Percentiles rank a stretch among this genome's conserved stretches.
These are phyloP conservation scores for Posidonia oceanica DNA, from an alignment of 116 monocot genomes.

Conservation along the genomic window DNA sequence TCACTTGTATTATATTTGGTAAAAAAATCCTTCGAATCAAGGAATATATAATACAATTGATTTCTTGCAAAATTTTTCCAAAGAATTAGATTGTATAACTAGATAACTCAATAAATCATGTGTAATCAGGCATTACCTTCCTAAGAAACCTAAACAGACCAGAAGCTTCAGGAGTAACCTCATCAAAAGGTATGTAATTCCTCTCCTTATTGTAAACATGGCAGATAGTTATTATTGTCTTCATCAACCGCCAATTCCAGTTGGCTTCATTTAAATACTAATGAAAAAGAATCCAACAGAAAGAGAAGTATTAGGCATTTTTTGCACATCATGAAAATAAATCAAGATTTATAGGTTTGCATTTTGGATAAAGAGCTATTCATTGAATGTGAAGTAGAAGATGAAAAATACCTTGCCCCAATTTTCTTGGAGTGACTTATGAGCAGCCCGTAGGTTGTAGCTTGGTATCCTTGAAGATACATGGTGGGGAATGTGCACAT, in stretches of 20 bases:
- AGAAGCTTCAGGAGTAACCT: slow-evolving; percentile 57
- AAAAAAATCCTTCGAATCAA: neutral
- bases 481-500: slow-evolving; percentile 93
- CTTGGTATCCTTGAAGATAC: slow-evolving; percentile 94
- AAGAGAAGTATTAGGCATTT: neutral
- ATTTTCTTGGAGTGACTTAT: slow-evolving; percentile 66
- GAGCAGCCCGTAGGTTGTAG: slow-evolving; percentile 80
- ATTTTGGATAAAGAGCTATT: no score
- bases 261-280: slow-evolving; percentile 81
- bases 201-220: slow-evolving; percentile 75
- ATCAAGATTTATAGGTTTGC: no score
- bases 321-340: slow-evolving; percentile 2
- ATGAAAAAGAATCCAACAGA: neutral
- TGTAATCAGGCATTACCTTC: slow-evolving; percentile 69
- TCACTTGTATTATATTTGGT: no score
- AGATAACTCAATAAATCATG: slow-evolving; percentile 22
- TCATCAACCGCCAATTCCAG: slow-evolving; percentile 97
- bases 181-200: slow-evolving; percentile 68
- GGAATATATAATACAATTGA: neutral
- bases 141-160: slow-evolving; percentile 51
- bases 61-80: no score
- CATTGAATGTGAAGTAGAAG: neutral
- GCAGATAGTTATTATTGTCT: slow-evolving; percentile 93
- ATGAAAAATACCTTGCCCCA: slow-evolving; percentile 79
- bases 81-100: no score